A percentile compares a stretch with the other conserved stretches of the same genome.
These are phyloP conservation scores for Tephrocybe rancida DNA, from an alignment of 768 basidiomycete genomes.

Conservation along the genomic window DNA sequence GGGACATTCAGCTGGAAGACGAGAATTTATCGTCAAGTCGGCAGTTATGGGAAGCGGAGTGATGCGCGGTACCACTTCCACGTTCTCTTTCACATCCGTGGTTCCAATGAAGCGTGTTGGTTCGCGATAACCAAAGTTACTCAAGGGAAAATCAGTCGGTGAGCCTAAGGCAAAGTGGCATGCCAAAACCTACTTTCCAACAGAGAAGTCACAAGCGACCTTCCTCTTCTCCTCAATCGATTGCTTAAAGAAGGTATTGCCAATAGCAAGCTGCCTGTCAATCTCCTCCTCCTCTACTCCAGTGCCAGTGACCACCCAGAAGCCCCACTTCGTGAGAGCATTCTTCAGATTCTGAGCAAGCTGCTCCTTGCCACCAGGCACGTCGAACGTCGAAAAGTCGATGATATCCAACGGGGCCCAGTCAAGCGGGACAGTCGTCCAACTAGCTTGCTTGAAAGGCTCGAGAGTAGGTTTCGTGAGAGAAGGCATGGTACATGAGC, in stretches of 20 bases:
- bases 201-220: constrained; percentile 29
- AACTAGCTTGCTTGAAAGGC: background rate
- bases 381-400: constrained; percentile 36
- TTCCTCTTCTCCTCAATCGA: constrained; percentile 37
- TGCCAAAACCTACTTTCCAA: constrained; percentile 28
- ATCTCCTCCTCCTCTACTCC: constrained; percentile 41
- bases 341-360: constrained; percentile 36
- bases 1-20: constrained; percentile 31
- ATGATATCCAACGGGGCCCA: constrained; percentile 39
- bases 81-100: constrained; percentile 37
- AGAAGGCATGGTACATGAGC: constrained; percentile 4
- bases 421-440: constrained; percentile 21
- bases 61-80: constrained; percentile 28
- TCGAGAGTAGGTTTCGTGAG: constrained; percentile 10
- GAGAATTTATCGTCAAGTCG: background rate
- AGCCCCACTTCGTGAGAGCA: constrained; percentile 41
- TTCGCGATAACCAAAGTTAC: constrained; percentile 38
- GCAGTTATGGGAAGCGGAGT: background rate
- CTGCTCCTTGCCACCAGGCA: constrained; percentile 28
- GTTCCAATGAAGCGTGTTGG: constrained; percentile 32
- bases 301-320: constrained; percentile 41
- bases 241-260: constrained; percentile 35
- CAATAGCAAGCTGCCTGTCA: constrained; percentile 34
- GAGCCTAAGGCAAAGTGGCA: background rate
- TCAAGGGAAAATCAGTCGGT: constrained; percentile 2